Evolutionary conservation across 441 rosid genomes (phyloP).

Genomic region (Populus trichocarpa): DNA sequence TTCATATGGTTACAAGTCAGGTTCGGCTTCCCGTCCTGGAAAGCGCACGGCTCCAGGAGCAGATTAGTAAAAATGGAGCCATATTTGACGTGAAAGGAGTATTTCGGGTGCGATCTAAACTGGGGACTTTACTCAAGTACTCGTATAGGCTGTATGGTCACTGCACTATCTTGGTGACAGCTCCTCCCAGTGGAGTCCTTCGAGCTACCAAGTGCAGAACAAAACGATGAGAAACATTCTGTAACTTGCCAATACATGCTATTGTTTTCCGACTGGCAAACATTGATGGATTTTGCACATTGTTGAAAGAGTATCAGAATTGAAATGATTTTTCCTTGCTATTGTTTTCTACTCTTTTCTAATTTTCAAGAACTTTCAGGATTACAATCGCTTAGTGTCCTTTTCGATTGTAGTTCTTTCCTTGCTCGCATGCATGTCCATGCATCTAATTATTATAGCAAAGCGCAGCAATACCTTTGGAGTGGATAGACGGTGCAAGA

Average conservation of each 20-base stretch:
- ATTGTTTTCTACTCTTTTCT: neutral
- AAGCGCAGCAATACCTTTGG: neutral
- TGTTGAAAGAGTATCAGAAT: neutral
- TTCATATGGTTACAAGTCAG: slow-evolving; percentile 68
- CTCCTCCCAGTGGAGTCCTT: slow-evolving; percentile 66
- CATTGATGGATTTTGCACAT: slow-evolving; percentile 6
- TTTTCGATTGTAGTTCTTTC: neutral
- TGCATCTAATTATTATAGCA: neutral
- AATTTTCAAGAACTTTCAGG: neutral
- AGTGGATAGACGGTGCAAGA: neutral
- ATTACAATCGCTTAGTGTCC: neutral
- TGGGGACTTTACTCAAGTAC: slow-evolving; percentile 59
- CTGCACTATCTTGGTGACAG: slow-evolving; percentile 47
- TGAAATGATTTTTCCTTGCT: neutral
- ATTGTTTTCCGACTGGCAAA: neutral
- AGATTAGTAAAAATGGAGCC: slow-evolving; percentile 46
- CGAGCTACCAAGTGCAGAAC: slow-evolving; percentile 55
- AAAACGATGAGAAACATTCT: slow-evolving; percentile 43
- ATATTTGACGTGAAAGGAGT: slow-evolving; percentile 48
- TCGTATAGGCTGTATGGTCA: slow-evolving; percentile 60
- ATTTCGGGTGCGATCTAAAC: slow-evolving; percentile 58
- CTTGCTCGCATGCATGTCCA: neutral
- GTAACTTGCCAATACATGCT: neutral
- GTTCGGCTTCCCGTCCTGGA: slow-evolving; percentile 49
- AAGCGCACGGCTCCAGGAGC: slow-evolving; percentile 39